Evolutionary conservation across 352 stramenopile species (phyloP), one percentile per base, ranked within the genome.

Genomic region (Sclerospora graminicola): DNA sequence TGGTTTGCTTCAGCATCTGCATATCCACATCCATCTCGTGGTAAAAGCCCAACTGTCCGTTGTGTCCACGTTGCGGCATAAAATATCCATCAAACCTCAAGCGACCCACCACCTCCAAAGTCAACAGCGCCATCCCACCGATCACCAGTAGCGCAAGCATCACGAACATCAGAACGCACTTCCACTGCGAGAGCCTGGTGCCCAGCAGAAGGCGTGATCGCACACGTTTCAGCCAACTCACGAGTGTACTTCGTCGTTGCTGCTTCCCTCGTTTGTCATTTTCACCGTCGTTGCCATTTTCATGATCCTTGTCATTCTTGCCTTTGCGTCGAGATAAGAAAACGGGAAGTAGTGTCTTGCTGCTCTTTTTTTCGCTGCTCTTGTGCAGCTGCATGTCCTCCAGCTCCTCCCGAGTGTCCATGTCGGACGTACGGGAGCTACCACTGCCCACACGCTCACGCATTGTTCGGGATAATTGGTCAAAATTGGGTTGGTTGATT

Each of bases 11-110:
- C 2, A 87, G 50, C 13, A 43, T 36, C 35, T 70, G 56, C 75
- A 84, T 87, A 41, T 84, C 67, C 13, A 84, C 51, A 45, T 84
- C 69, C 72, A 87, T 87, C 47, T 87, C 75, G 41, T 87, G 75
- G 51, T 87, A 87, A 36, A 87, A 87, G 5, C 75, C 75, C 40
- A 83, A 48, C 32, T 67, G 65, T 8, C 67, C 65, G 29, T 82
- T 81, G 33, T 69, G 57, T 4, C 50, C 38, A 5, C 60, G 51
- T 13, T 43, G 21, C 2, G 38, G 18, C 8, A 53, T 44, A n/a
- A 83, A 63, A 41, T 69, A 81, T 1, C 72, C 69, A 19, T 49
- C 57, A 45, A 82, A 83, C 10, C 75, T 57, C 48, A 87, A 28
- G 0, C 66, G 68, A 0, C 72, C 75, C 8, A 62, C 20, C n/a